A percentile compares a stretch with the other conserved stretches of the same genome.
These are phyloP conservation scores for Quercus cerris DNA, from an alignment of 306 rosid species.

Conservation along the genomic window DNA sequence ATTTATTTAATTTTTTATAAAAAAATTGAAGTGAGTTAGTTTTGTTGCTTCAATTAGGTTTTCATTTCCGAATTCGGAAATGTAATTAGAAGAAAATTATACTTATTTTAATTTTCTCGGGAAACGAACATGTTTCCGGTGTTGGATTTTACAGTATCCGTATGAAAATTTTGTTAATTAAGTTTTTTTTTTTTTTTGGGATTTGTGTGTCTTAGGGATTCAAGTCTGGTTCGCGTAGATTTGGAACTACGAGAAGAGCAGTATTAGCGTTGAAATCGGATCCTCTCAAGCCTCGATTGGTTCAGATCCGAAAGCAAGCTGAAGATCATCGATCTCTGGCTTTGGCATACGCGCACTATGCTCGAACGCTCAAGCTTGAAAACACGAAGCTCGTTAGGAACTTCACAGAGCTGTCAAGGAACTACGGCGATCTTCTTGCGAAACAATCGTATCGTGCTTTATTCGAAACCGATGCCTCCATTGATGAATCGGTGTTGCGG, in stretches of 20 bases:
- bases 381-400: conserved; percentile 79
- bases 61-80: too few relatives aligned
- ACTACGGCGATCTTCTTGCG: conserved; percentile 67
- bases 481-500: conserved; percentile 69
- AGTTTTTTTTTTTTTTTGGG: conserved; percentile 1
- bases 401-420: conserved; percentile 72
- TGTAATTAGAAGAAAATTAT: too few relatives aligned
- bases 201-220: conserved; percentile 44
- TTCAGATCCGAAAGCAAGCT: conserved; percentile 92
- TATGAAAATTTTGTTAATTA: background rate
- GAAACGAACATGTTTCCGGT: background rate
- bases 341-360: conserved; percentile 69
- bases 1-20: too few relatives aligned
- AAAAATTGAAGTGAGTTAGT: too few relatives aligned
- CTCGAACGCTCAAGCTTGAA: conserved; percentile 89
- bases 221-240: conserved; percentile 36
- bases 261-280: conserved; percentile 75
- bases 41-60: too few relatives aligned
- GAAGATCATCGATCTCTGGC: conserved; percentile 81
- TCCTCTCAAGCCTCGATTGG: conserved; percentile 84
- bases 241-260: conserved; percentile 56
- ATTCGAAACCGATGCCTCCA: conserved; percentile 50
- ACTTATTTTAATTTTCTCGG: background rate
- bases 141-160: background rate
- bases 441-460: conserved; percentile 56